Evolutionary conservation across 805 yeast species (phyloP).

Genomic region (Candida peoriensis): DNA sequence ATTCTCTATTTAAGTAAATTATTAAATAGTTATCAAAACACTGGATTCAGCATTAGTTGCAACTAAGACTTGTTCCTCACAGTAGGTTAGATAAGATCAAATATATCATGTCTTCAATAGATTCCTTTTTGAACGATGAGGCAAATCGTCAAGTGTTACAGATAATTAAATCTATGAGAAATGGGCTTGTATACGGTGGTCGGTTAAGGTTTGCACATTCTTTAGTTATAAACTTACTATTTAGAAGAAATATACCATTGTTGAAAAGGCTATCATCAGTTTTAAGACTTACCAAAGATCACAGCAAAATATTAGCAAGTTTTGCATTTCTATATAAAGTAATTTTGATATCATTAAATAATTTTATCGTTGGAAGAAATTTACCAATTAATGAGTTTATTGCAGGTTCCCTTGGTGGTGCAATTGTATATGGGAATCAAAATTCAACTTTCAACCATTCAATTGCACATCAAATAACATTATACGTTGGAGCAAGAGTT

Average conservation of each 20-base stretch:
- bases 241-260: conserved; percentile 27
- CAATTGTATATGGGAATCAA: conserved; percentile 34
- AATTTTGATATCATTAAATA: conserved; percentile 25
- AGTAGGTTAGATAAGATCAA: too few relatives aligned
- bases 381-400: conserved; percentile 19
- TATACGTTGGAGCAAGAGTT: conserved; percentile 69
- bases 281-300: conserved; percentile 47
- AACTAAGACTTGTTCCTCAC: neutral
- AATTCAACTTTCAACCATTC: conserved; percentile 31
- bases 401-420: conserved; percentile 37
- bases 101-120: too few relatives aligned
- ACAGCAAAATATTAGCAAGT: conserved; percentile 49
- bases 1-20: too few relatives aligned
- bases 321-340: conserved; percentile 52
- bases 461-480: conserved; percentile 68
- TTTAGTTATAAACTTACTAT: conserved; percentile 53
- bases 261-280: conserved; percentile 41
- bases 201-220: conserved; percentile 60
- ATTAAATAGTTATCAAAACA: too few relatives aligned
- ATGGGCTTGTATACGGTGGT: conserved; percentile 53
- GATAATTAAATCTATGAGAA: conserved; percentile 35
- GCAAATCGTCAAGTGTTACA: conserved; percentile 30
- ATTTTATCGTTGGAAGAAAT: conserved; percentile 18
- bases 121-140: conserved; percentile 29
- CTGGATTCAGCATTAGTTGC: too few relatives aligned